Evolutionary conservation across 2,329 filamentous ascomycete genomes (phyloP).

Genomic region (Piedraia hortae): DNA sequence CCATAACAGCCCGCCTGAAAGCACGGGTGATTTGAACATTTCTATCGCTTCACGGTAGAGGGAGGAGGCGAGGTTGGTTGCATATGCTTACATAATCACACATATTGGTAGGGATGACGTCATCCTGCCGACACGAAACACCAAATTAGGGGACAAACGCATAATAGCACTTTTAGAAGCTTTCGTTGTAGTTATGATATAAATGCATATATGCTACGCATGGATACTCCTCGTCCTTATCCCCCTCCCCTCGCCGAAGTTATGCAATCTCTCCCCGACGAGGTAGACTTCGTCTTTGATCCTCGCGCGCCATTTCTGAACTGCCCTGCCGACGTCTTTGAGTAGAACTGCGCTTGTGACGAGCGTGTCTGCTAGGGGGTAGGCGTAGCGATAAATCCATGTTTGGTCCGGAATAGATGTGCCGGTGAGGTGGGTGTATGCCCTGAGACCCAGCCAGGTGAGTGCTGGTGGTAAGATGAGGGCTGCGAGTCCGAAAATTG

Average conservation of each 20-base stretch:
- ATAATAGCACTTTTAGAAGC: no score
- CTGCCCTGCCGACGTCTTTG: constrained; percentile 22
- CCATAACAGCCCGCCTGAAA: constrained; percentile 64
- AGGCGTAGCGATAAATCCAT: constrained; percentile 37
- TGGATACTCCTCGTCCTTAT: constrained; percentile 2
- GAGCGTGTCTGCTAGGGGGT: constrained; percentile 26
- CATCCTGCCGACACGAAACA: no score
- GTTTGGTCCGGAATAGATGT: not conserved
- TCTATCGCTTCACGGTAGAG: no score
- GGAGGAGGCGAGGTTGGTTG: no score
- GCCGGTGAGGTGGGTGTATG: not conserved
- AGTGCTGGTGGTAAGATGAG: constrained; percentile 36
- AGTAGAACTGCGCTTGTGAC: constrained; percentile 2
- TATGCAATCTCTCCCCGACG: constrained; percentile 81
- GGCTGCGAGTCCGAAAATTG: constrained; percentile 31
- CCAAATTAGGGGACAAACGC: no score
- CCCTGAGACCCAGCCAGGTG: constrained; percentile 19
- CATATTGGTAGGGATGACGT: no score
- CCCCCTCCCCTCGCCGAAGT: constrained; percentile 43
- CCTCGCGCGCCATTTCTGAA: constrained; percentile 48
- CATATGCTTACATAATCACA: no score
- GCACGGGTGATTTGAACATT: constrained; percentile 46
- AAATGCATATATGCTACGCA: no score
- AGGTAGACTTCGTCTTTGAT: constrained; percentile 90
- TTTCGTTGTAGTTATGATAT: no score